phyloP scores from a whole-genome alignment of 2,329 filamentous ascomycete species.

The Cladophialophora exuberans region DNA sequence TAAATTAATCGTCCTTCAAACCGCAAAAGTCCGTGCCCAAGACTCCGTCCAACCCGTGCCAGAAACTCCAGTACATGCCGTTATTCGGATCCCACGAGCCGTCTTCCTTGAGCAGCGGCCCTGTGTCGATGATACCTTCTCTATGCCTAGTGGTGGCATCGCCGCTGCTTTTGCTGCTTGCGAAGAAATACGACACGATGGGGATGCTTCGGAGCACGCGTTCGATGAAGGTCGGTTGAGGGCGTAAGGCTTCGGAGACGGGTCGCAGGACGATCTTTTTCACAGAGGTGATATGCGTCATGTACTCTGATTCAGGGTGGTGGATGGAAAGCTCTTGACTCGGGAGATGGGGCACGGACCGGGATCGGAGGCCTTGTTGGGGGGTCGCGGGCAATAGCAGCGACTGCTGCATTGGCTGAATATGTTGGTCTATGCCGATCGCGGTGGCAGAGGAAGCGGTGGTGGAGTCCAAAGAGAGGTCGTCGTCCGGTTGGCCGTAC shows the following conservation, averaged over 20 bases:
- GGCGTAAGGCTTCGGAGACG: conserved; percentile 70
- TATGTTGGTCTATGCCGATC: conserved; percentile 32
- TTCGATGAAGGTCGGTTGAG: conserved; percentile 67
- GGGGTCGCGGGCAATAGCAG: conserved; percentile 36
- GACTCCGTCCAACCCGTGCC: conserved; percentile 59
- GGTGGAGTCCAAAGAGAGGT: conserved; percentile 36
- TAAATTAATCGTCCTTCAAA: conserved; percentile 54
- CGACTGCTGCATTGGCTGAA: conserved; percentile 17
- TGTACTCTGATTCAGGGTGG: conserved; percentile 49
- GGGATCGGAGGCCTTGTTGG: conserved; percentile 29
- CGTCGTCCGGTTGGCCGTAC: conserved; percentile 42
- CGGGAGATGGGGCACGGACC: conserved; percentile 30
- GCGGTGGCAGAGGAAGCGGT: conserved; percentile 49
- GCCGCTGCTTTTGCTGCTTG: conserved; percentile 15
- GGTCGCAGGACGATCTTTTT: conserved; percentile 67
- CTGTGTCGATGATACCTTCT: conserved; percentile 50
- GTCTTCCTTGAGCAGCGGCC: conserved; percentile 49
- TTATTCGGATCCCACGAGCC: conserved; percentile 40
- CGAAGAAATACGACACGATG: conserved; percentile 72
- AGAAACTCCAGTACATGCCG: conserved; percentile 60
- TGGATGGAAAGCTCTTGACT: conserved; percentile 24
- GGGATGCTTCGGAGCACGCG: conserved; percentile 68
- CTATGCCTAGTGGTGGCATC: conserved; percentile 3
- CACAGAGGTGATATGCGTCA: conserved; percentile 64
- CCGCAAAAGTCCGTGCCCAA: conserved; percentile 66